Base-by-base conservation (phyloP, 441 rosid species). In the Metrosideros polymorpha region DNA sequence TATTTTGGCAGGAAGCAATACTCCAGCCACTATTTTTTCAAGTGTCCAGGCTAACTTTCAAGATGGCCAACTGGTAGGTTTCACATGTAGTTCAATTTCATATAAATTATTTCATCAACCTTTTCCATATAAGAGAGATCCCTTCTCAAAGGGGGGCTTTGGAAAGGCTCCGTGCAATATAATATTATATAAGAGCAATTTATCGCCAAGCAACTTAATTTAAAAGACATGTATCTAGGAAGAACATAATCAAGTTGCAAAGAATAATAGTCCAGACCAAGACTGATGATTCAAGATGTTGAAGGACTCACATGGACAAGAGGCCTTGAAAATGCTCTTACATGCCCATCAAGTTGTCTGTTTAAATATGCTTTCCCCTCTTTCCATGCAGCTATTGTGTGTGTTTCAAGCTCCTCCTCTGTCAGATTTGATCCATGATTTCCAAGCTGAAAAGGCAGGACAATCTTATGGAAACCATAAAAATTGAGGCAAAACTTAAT, bases 321-420 rank as follows among this genome's bases (percentile, higher is more conserved):
- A 83, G 53, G 89, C 82, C 90, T 90, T 84, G 94, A 52, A 88
- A 87, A 86, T 85, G 92, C 88, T 88, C 90, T 90, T 55, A 90
- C 92, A 51, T 86, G 87, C 29, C 90, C 92, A 90, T 93, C 95
- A 82, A 92, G 76, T 86, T 92, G 94, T 88, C 92, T 89, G 57
- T 57, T 91, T 86, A 93, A 88, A 88, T 90, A 90, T 51, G 90
- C 86, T 87, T 92, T 93, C 35, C 93, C 94, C 88, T 92, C 95
- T 86, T 94, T 94, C 96, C 96, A 94, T 51, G 96, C 96, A 25
- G 95, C 93, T 85, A 94, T 94, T 49, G 94, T 90, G 89, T 93
- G 96, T 4, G 94, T 92, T 84, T 94, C 96, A 35, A 94, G 91
- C 89, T 94, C 95, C 90, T 94, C 96, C 91, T 94, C 96, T 5